Evolutionary conservation across 2,329 filamentous ascomycete genomes (phyloP), one percentile per base, ranked within the genome.

Genomic region (Lojkania enalia): DNA sequence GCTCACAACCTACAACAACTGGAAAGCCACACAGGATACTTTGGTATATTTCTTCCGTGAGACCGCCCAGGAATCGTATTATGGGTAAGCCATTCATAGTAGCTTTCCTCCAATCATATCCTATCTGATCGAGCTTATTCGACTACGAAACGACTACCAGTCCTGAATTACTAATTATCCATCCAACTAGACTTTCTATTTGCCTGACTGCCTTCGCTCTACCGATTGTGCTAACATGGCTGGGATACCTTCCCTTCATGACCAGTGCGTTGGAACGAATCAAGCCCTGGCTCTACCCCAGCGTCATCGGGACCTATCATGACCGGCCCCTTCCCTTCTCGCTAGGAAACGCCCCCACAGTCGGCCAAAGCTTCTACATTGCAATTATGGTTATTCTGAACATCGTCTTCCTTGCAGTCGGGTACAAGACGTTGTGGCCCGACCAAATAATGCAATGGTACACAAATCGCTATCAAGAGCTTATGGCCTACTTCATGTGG

Each of bases 351-450:
- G 62, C 61, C 3, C 75, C 75, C 0, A 77, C 71, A 1, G 44
- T 67, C 2, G 74, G 74, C 2, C 75, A 77, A 31, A 53, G 59
- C 5, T 40, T 78, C 11, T 78, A 74, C 54, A 73, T 80, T 23
- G 32, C 63, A 9, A 58, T 54, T 21, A 54, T 61, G 29, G 4
- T 58, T 11, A 20, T 52, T 15, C 35, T 58, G 7, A 60, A 59
- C 29, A 45, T 63, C 35, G 42, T 60, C 35, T 41, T 48, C 7
- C n/a, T n/a, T n/a, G n/a, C n/a, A n/a, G n/a, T n/a, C n/a, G n/a
- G n/a, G n/a, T n/a, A n/a, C n/a, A n/a, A n/a, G n/a, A n/a, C n/a
- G n/a, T n/a, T n/a, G n/a, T n/a, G n/a, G n/a, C n/a, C n/a, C n/a
- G n/a, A n/a, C n/a, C n/a, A n/a, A n/a, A n/a, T n/a, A n/a, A n/a